Base-by-base conservation (phyloP, 1,284 basidiomycete species). In the Naganishia sp. region DNA sequence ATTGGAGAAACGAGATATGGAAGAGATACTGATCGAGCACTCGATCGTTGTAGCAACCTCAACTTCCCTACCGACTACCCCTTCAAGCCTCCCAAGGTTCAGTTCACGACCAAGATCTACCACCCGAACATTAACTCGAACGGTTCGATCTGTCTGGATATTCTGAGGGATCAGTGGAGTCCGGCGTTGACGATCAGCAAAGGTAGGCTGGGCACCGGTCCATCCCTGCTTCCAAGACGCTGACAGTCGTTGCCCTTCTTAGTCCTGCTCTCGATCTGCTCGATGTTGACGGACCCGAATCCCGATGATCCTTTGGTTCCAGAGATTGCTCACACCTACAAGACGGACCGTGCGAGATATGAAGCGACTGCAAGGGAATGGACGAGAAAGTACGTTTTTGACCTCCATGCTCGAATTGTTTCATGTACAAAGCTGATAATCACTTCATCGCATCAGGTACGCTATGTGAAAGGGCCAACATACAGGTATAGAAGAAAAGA, bases 81-180 rank as follows among this genome's bases (percentile, higher is more conserved):
- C 49, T 96, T 97, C 88, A 95, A 95, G 84, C 95, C 96, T 48
- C 96, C 96, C 80, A 98, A 98, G 86, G 93, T 99, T 81, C 90
- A 90, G 82, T 99, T 99, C 83, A 94, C 92, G 74, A 99, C 95
- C 78, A 97, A 86, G 78, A 84, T 84, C 78, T 82, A 82, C 75
- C 84, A 84, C 78, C 83, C 83, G 46, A 84, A 84, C 76, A 83
- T 84, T 80, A 84, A 95, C 77, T 79, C 81, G 70, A 83, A 83
- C 75, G 96, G 96, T 56, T 94, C 92, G 73, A 99, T 99, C 82
- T 99, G 96, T 81, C 84, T 99, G 74, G 96, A 97, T 81, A 97
- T 97, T 78, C 83, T 97, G 79, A 87, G 92, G 82, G 94, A 97
- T 81, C 94, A 96, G 79, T 97, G 94, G 94, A 94, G 90, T 71